Conservation (phyloP, 805 yeast genomes). For the Kregervanrija delftensis region DNA sequence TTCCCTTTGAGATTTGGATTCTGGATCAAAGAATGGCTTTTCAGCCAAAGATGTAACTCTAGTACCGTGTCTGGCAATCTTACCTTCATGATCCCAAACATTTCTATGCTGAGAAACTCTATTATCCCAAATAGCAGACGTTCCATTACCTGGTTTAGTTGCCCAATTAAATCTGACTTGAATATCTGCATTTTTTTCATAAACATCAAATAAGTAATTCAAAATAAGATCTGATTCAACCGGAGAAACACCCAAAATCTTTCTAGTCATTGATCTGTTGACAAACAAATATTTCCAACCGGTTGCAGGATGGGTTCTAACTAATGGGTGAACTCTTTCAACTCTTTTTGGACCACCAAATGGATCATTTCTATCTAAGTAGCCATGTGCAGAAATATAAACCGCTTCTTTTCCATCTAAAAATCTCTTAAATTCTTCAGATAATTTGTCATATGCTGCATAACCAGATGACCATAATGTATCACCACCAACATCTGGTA, state of each 20-base stretch:
- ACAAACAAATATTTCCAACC: slow-evolving; percentile 54
- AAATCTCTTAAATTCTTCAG: slow-evolving; percentile 42
- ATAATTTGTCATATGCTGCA: slow-evolving; percentile 49
- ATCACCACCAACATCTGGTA: slow-evolving; percentile 49
- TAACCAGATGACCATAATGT: slow-evolving; percentile 52
- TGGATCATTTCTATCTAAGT: slow-evolving; percentile 35
- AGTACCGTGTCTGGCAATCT: slow-evolving; percentile 41
- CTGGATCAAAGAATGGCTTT: slow-evolving; percentile 41
- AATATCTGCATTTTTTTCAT: slow-evolving; percentile 46
- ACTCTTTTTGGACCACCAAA: slow-evolving; percentile 38
- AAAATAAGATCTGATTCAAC: slow-evolving; percentile 44
- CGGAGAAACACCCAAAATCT: slow-evolving; percentile 46
- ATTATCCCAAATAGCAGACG: slow-evolving; percentile 44
- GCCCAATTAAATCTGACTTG: slow-evolving; percentile 49
- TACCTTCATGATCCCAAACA: slow-evolving; percentile 34
- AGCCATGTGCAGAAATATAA: slow-evolving; percentile 34
- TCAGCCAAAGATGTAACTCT: slow-evolving; percentile 49
- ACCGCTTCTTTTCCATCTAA: slow-evolving; percentile 47
- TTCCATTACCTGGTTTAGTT: slow-evolving; percentile 29
- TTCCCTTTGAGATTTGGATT: slow-evolving; percentile 44
- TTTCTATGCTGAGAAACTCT: slow-evolving; percentile 37
- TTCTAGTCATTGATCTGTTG: slow-evolving; percentile 42
- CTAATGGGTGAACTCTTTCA: slow-evolving; percentile 52
- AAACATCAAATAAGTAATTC: slow-evolving; percentile 37
- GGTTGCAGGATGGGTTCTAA: slow-evolving; percentile 61